phyloP scores from a whole-genome alignment of 768 basidiomycete species.

The Pholiota conissans region DNA sequence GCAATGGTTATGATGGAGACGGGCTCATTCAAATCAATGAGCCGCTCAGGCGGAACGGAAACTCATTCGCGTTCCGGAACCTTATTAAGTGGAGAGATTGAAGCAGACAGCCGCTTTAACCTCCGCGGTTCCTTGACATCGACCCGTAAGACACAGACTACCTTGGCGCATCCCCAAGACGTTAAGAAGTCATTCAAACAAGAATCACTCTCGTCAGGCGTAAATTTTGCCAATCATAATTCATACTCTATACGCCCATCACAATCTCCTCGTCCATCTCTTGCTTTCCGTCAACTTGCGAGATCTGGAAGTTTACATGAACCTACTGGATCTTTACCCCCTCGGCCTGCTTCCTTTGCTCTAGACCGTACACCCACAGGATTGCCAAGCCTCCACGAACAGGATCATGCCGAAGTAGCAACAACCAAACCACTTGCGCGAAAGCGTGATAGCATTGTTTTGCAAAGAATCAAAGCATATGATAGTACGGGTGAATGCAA shows the following conservation, averaged over 20 bases:
- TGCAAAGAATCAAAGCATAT: conserved; percentile 33
- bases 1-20: conserved; percentile 38
- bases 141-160: not conserved
- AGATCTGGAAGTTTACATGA: conserved; percentile 4
- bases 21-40: conserved; percentile 12
- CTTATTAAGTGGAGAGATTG: not conserved
- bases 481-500: conserved; percentile 22
- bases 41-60: not conserved
- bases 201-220: not conserved
- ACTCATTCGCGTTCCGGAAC: conserved; percentile 4
- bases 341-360: not conserved
- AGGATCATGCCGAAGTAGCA: not conserved
- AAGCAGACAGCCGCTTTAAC: not conserved
- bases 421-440: not conserved
- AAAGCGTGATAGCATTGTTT: conserved; percentile 36
- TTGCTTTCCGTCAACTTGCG: not conserved
- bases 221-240: not conserved
- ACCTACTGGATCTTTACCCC: not conserved
- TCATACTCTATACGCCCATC: not conserved
- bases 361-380: not conserved
- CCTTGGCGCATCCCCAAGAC: not conserved
- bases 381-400: conserved; percentile 10
- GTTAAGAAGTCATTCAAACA: not conserved
- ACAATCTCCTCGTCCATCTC: not conserved
- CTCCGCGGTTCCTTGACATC: not conserved